These are phyloP conservation scores for Lignosus rhinocerotis DNA, from an alignment of 1,284 basidiomycete species.

Conservation along the genomic window DNA sequence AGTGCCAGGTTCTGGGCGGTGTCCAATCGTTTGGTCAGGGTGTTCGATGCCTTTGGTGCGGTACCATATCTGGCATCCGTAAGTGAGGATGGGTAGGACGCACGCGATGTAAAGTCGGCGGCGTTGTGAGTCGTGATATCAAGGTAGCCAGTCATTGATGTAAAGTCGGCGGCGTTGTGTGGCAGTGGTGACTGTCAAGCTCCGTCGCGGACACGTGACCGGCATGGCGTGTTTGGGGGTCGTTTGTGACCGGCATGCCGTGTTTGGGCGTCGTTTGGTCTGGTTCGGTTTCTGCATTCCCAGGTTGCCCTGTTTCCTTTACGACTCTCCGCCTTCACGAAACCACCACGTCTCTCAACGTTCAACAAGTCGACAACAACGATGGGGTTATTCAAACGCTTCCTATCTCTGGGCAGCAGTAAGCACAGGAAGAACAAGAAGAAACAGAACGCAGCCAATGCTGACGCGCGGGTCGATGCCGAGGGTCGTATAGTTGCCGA, in stretches of 20 bases:
- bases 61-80: background rate
- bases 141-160: too few species aligned
- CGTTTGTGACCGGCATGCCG: too few species aligned
- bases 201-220: constrained; percentile 2
- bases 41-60: background rate
- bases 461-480: constrained; percentile 24
- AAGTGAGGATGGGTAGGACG: background rate
- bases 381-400: constrained; percentile 72
- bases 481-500: constrained; percentile 27
- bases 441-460: constrained; percentile 22
- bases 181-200: background rate
- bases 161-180: too few species aligned
- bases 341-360: background rate
- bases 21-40: background rate
- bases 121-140: too few species aligned
- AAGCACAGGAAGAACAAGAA: constrained; percentile 51
- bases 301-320: background rate
- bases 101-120: background rate
- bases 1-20: background rate
- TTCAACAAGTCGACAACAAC: constrained; percentile 5
- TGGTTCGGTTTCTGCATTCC: constrained; percentile 6
- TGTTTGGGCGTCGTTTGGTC: background rate
- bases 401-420: constrained; percentile 69
- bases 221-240: background rate
- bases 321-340: background rate